Evolutionary conservation across 2,329 filamentous ascomycete genomes (phyloP), one percentile per base, ranked within the genome.

Genomic region (Cytospora leucostoma): DNA sequence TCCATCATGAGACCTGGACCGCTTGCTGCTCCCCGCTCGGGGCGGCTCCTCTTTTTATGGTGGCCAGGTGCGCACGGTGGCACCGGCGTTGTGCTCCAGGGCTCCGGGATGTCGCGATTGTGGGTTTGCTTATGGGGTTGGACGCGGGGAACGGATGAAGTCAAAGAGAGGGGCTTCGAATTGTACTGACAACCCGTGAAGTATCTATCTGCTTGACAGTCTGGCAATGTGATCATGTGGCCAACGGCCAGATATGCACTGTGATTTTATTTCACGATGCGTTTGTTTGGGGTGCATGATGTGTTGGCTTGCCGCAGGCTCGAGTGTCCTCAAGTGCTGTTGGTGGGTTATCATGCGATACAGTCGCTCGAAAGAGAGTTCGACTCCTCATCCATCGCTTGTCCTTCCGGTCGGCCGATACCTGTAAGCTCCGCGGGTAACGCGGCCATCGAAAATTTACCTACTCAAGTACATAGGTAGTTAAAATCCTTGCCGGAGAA

Each of bases 71-170:
- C 38, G n/a, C 47, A 56, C n/a, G 40, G 6, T 19, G 50, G 53
- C 54, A 19, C 21, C 17, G 63, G 63, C 63, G 63, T 59, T 57
- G 62, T 56, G 51, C 32, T 4, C 27, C 17, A 33, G 50, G 17
- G 12, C 35, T 61, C 51, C 51, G 58, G 34, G 51, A 49, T 55
- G 12, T 61, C 51, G 38, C 44, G 38, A 55, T 55, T 37, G 58
- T 55, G 51, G 50, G 15, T 37, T 27, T 55, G 27, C 6, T 12
- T 7, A 17, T 51, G 38, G 50, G 1, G 21, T 44, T 17, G 19
- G 17, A 8, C 47, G 32, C 40, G 17, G 12, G 50, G 44, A 10
- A 27, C 27, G 44, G 21, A 21, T 7, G 5, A 7, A 10, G 15
- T 47, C 17, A n/a, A 19, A 19, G n/a, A 19, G 17, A 44, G 40